A percentile compares a stretch with the other conserved stretches of the same genome.
These are phyloP conservation scores for Gaeumannomyces sp. DNA, from an alignment of 2,329 filamentous ascomycete genomes.

Conservation along the genomic window DNA sequence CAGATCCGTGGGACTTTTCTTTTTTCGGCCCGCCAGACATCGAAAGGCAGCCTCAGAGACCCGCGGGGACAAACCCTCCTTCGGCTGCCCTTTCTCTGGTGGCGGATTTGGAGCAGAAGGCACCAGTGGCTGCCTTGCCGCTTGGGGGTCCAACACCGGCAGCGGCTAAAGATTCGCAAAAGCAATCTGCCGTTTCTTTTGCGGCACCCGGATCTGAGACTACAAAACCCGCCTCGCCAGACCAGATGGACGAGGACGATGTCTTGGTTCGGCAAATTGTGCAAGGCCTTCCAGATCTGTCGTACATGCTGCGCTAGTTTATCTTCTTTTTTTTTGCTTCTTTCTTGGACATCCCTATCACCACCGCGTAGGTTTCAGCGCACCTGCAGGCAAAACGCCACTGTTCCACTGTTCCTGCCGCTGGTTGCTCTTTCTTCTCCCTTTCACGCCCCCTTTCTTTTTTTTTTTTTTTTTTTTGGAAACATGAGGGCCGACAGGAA, in stretches of 20 bases:
- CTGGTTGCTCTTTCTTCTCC: no score
- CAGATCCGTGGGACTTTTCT: constrained; percentile 4
- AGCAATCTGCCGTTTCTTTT: no score
- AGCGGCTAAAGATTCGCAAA: no score
- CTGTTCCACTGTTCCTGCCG: no score
- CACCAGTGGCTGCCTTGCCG: not conserved
- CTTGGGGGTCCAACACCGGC: no score
- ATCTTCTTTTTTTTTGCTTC: no score
- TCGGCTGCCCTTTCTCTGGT: not conserved
- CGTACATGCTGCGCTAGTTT: constrained; percentile 26
- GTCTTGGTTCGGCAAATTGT: constrained; percentile 18
- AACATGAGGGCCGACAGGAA: no score
- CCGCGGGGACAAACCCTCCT: not conserved
- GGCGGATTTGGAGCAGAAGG: not conserved
- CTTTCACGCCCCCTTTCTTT: no score
- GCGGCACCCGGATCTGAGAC: not conserved
- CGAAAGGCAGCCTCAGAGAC: not conserved
- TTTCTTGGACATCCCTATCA: no score
- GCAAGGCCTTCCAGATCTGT: constrained; percentile 24
- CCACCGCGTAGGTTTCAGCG: no score
- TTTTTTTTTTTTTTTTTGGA: no score
- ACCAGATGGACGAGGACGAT: constrained; percentile 3
- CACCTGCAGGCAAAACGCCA: no score
- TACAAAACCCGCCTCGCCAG: not conserved
- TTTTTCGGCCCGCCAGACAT: constrained; percentile 2